Evolutionary conservation across 768 basidiomycete genomes (phyloP), one percentile per base, ranked within the genome.

Genomic region (Punctularia strigosozonata): DNA sequence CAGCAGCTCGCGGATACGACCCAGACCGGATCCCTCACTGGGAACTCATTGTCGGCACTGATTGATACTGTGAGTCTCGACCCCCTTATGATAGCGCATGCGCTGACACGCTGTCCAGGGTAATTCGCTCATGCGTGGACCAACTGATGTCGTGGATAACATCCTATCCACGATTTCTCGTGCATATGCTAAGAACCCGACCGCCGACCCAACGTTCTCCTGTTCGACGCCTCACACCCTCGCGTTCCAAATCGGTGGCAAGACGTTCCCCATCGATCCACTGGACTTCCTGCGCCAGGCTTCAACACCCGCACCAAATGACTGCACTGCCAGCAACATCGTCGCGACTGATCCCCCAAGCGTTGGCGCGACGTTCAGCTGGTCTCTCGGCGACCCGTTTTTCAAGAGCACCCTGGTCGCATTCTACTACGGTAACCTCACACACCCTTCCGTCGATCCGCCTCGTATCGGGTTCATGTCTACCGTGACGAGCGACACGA

Each of bases 361-460:
- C 8, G 56, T 50, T 8, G 71, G 73, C 3, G 83, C 77, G 46
- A 52, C 79, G 34, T 84, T 80, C 47, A 77, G 74, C 48, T 87
- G 84, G 83, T 84, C 74, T 57, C 58, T 87, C 22, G 84, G 84
- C 2, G 71, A 69, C 46, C 83, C 84, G 1, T 86, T 86, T 47
- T 48, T 87, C 42, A 84, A 84, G 52, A 83, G 84, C 12, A 78
- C 76, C 5, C 49, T 85, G 14, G 66, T 75, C 8, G 59, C 80
- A 17, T 86, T 75, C 51, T 71, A 85, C 54, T 85, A 73, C 51
- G 84, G 84, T 5, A 81, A 85, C 47, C 52, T 84, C 28, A 70
- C 69, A 0, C 66, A 75, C 42, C 83, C 83, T 1, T 80, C 79
- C 1, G 58, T 58, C 42, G 80, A 85, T 50, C 70, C 72, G 2